A percentile compares a stretch with the other conserved stretches of the same genome.
Evolutionary conservation across 2,329 filamentous ascomycete species (phyloP).

Genomic region (Aspergillus oerlinghausenensis): DNA sequence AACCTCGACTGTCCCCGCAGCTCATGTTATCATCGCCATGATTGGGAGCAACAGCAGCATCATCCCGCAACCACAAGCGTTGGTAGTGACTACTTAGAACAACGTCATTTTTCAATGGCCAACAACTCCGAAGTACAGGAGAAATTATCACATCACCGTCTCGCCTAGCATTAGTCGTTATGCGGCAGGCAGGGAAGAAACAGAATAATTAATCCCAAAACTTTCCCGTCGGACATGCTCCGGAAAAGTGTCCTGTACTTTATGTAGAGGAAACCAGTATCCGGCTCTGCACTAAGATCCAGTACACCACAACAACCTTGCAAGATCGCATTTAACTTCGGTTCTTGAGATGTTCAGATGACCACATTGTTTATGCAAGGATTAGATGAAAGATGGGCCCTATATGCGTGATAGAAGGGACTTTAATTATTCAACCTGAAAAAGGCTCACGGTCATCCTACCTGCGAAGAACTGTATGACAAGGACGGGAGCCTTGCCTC

Average conservation of each 20-base stretch:
- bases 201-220: neutral
- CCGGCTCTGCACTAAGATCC: neutral
- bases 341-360: neutral
- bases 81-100: neutral
- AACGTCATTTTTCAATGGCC: neutral
- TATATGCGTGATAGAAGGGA: neutral
- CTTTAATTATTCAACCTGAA: too few relatives aligned
- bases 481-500: neutral
- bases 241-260: neutral
- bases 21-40: neutral
- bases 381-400: neutral
- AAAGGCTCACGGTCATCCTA: too few relatives aligned
- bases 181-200: neutral
- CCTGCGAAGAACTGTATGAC: neutral
- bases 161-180: neutral
- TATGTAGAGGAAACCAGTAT: neutral
- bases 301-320: neutral
- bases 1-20: neutral
- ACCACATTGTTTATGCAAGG: neutral
- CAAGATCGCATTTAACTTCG: neutral
- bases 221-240: neutral
- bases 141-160: neutral
- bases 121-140: neutral
- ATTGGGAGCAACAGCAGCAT: neutral
- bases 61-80: neutral